Evolutionary conservation across 805 yeast genomes (phyloP), one percentile per base, ranked within the genome.

Genomic region (Starmerella riodocensis): DNA sequence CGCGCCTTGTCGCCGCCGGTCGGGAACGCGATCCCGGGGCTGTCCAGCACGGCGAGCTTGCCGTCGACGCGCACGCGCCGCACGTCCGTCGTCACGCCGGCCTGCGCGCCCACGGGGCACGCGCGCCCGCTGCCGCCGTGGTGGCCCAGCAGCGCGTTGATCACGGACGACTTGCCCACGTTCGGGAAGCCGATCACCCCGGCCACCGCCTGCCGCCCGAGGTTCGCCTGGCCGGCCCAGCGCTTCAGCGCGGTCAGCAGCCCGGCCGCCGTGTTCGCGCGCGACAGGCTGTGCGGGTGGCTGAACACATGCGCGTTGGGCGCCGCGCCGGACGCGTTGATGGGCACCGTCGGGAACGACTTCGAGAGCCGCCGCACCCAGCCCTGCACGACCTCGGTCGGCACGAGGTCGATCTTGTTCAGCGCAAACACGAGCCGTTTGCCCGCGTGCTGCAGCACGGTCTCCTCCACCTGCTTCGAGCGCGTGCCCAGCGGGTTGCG

Each of bases 21-120:
- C 36, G 97, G 97, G 74, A 91, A 88, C 29, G 91, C 95, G 46
- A 88, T 91, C 57, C 98, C 98, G 37, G 98, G 98, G 39, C 95
- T 83, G 61, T 88, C 98, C 55, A 88, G 68, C 48, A 88, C 70
- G 60, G 80, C 83, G 52, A 88, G 70, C 60, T 85, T 85, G 56
- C 76, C 79, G 60, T 88, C 98, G 45, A 88, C 71, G 63, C 88
- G 91, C 43, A 88, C 85, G 59, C 85, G 93, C 63, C 96, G 74
- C 58, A 91, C 65, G 3, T 88, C 67, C 1, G 95, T 86, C 23
- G 98, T 88, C 34, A 91, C 91, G 58, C 98, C 98, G 3, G 98
- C 96, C 63, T 81, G 91, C 56, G 93, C 93, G 36, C 98, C 98
- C 24, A 81, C 93, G 13, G 98, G 96, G 58, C 97, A 91, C 11